phyloP scores from a whole-genome alignment of 305 asterid genomes.

The Fraxinus nigra region DNA sequence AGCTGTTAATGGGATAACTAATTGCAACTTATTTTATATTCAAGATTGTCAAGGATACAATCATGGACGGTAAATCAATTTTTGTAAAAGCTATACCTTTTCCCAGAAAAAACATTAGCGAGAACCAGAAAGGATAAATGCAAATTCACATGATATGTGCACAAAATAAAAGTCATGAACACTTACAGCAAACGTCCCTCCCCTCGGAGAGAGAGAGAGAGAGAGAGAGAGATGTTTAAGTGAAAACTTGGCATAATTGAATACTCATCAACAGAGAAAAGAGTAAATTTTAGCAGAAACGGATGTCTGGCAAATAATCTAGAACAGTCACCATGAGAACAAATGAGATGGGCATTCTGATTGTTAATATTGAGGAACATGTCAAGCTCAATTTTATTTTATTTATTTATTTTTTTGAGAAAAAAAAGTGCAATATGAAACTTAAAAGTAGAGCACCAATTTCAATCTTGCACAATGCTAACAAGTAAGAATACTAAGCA shows the following conservation, averaged over 20 bases:
- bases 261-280: not conserved
- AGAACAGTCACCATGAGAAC: not conserved
- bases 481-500: not conserved
- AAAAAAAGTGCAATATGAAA: not conserved
- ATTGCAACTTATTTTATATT: slow-evolving; percentile 2
- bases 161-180: not conserved
- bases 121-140: not conserved
- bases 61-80: not conserved
- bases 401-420: not conserved
- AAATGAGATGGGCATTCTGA: not conserved
- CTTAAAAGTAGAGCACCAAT: slow-evolving; percentile 3
- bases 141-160: not conserved
- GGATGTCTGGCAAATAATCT: not conserved
- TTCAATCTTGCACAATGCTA: slow-evolving; percentile 2
- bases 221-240: not conserved
- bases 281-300: not conserved
- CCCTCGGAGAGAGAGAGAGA: not conserved
- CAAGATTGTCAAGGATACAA: not conserved
- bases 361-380: not conserved
- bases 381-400: not conserved
- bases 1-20: not conserved
- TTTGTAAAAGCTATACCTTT: not conserved
- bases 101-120: not conserved
- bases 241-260: not conserved
- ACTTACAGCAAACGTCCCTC: not conserved